phyloP scores from a whole-genome alignment of 1,284 basidiomycete species.

The Volvariella surrecta region DNA sequence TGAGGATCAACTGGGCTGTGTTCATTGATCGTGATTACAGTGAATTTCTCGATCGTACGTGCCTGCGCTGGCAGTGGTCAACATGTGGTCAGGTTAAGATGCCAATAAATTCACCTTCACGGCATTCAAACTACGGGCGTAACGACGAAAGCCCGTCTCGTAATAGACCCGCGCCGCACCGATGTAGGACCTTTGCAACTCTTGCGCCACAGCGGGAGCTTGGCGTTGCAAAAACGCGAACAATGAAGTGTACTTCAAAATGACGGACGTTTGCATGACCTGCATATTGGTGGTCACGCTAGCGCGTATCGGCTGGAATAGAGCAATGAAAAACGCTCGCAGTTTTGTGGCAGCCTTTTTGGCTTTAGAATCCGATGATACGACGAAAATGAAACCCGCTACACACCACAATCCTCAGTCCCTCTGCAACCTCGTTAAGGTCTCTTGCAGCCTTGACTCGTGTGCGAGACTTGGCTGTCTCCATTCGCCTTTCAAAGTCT shows the following conservation, averaged over 20 bases:
- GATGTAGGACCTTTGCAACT: constrained; percentile 86
- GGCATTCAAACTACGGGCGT: constrained; percentile 72
- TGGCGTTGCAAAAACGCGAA: constrained; percentile 85
- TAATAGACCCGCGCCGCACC: constrained; percentile 85
- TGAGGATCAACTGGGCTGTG: constrained; percentile 37
- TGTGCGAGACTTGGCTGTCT: constrained; percentile 57
- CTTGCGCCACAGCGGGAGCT: constrained; percentile 75
- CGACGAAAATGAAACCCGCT: constrained; percentile 1
- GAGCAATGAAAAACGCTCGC: constrained; percentile 76
- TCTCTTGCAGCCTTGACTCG: constrained; percentile 84
- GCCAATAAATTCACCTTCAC: constrained; percentile 47
- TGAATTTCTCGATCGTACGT: constrained; percentile 53
- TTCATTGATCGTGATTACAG: constrained; percentile 38
- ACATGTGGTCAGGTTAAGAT: not conserved
- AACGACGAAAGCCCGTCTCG: constrained; percentile 92
- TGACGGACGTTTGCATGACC: constrained; percentile 82
- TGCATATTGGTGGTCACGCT: constrained; percentile 92
- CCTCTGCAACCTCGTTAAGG: constrained; percentile 76
- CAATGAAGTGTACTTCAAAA: constrained; percentile 80
- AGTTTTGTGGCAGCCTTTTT: constrained; percentile 80
- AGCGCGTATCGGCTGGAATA: constrained; percentile 75
- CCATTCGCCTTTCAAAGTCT: constrained; percentile 74
- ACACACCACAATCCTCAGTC: constrained; percentile 72
- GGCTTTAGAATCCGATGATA: not conserved
- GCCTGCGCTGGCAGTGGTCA: constrained; percentile 27